Percentiles rank a stretch among this genome's conserved stretches.
These are phyloP conservation scores for Arabidopsis arenosa DNA, from an alignment of 345 rosid species.

Conservation along the genomic window DNA sequence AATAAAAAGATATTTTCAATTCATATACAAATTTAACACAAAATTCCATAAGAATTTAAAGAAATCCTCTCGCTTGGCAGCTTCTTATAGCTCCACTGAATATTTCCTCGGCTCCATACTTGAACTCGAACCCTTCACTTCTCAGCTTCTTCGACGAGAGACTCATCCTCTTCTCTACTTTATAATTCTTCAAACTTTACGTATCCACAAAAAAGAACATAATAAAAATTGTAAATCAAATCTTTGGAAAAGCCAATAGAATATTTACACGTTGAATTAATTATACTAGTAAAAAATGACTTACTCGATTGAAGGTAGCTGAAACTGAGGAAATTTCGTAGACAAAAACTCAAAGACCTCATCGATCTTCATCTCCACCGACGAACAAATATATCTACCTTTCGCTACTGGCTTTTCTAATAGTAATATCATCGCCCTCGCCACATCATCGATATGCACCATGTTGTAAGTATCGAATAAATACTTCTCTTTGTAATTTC, in stretches of 20 bases:
- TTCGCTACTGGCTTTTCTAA: constrained; percentile 53
- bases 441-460: constrained; percentile 63
- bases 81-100: constrained; percentile 50
- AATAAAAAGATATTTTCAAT: constrained; percentile 31
- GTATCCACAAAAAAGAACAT: not conserved
- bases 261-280: not conserved
- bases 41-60: constrained; percentile 22
- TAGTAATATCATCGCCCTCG: constrained; percentile 59
- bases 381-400: constrained; percentile 66
- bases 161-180: constrained; percentile 36
- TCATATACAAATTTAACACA: constrained; percentile 43
- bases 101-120: constrained; percentile 51
- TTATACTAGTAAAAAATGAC: constrained; percentile 26
- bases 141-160: constrained; percentile 56
- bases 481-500: constrained; percentile 41
- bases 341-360: constrained; percentile 49
- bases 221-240: not conserved
- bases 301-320: constrained; percentile 53
- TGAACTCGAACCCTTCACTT: constrained; percentile 54
- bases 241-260: not conserved
- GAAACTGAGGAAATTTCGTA: constrained; percentile 50
- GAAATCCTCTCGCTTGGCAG: constrained; percentile 50
- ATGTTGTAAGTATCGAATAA: constrained; percentile 41
- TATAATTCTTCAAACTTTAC: constrained; percentile 36
- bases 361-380: constrained; percentile 44